Base-by-base conservation (phyloP, 1,139 yeast genomes). In the Pichia sp. region DNA sequence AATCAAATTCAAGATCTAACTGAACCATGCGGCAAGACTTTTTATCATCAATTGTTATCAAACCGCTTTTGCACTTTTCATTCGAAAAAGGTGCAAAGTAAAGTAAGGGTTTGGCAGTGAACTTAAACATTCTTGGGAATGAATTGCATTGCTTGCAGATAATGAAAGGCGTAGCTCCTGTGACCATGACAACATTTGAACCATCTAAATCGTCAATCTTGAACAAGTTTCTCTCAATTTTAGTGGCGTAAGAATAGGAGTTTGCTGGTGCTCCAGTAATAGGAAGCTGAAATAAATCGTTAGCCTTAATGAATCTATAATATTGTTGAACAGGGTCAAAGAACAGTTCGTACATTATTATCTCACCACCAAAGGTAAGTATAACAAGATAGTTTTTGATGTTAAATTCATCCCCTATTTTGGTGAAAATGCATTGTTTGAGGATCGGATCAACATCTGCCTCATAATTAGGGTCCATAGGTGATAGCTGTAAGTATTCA, bases 321-420 rank as follows among this genome's bases (percentile, higher is more conserved):
- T 76, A 78, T 4, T 81, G 79, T 42, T 67, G 67, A 41, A 56
- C 56, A 19, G 70, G 59, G 64, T 78, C 82, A 60, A 75, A 75
- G 56, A 74, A 80, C 45, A 84, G 71, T 62, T 82, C 82, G 67
- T 90, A 90, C 59, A 87, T 73, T 47, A 82, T 73, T 1, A 89
- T 73, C 67, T 90, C 95, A 63, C 95, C 95, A 54, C 93, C 92
- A 66, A 84, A 79, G 0, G 96, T 89, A 51, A 90, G 72, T 6
- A 89, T 74, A 0, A 90, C 76, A 57, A 90, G 68, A 67, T 82
- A 84, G 61, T 88, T 92, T 53, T 79, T 75, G 30, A 74, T 70
- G 23, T 64, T 60, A 40, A 65, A 59, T 5, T 63, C 64, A 62
- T 86, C 89, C 3, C 96, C 97, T 47, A 90, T 66, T 49, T 78